Base-by-base conservation (phyloP, 805 yeast genomes). In the Isabelozyma rhagii region DNA sequence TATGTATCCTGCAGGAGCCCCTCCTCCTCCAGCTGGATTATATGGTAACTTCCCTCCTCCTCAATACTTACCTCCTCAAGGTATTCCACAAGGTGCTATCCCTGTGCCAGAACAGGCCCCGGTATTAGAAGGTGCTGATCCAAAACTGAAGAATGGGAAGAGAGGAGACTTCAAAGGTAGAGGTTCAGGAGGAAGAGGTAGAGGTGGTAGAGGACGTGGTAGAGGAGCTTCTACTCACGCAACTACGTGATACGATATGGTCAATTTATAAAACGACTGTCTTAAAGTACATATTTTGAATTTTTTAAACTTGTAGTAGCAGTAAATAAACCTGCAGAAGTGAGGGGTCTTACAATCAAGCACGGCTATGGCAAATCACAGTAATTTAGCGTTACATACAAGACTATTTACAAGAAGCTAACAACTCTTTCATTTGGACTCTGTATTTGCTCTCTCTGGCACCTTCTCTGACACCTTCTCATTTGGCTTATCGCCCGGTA, bases 91-190 rank as follows among this genome's bases (percentile, higher is more conserved):
- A 10, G 49, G 59, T 45, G 70, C 73, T 4, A 62, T 62, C 21
- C 36, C 36, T 3, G 72, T 68, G 8, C 72, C 71, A 7, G 72
- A 72, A 2, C 58, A 64, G 41, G 74, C 72, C 5, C 72, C 63
- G 34, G 66, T 63, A 43, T 58, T 62, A 47, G 60, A 60, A 15
- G 67, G 58, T 36, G 61, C 57, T 39, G 60, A 49, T 40, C 63
- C 50, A 14, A 44, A 31, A 13, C 25, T 31, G 36, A 31, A 38
- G 8, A 46, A 41, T 17, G 46, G 45, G 7, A 39, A 40, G 39
- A 39, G 43, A 45, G 34, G 40, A 10, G 36, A 39, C 10, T 14
- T 41, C 27, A 39, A 39, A 39, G 53, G 52, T 8, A 45, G 57
- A 27, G 59, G 58, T 11, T 46, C 58, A 39, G 60, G 64, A 17